These are phyloP conservation scores for Aureobasidium sp. DNA, from an alignment of 2,329 filamentous ascomycete species.

Conservation along the genomic window DNA sequence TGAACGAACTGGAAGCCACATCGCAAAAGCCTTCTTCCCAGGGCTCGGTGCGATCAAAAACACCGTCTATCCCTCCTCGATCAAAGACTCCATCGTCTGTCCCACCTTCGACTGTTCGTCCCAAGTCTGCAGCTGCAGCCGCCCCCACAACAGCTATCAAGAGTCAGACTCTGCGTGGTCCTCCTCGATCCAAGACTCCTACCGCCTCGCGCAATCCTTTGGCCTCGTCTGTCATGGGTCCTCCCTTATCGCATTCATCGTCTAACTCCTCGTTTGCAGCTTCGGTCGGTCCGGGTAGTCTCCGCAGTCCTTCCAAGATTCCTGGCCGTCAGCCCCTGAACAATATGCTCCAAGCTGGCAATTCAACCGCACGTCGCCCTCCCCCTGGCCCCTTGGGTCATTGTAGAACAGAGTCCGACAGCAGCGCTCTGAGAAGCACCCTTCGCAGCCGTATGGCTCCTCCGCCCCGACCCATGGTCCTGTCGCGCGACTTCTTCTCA, in stretches of 20 bases:
- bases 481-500: constrained; percentile 75
- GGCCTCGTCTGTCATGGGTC: constrained; percentile 18
- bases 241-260: constrained; percentile 19
- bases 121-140: constrained; percentile 25
- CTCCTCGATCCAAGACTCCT: constrained; percentile 32
- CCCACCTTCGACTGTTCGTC: not conserved
- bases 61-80: constrained; percentile 39
- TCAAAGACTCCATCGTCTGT: not conserved
- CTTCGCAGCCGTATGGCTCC: constrained; percentile 32
- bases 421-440: constrained; percentile 28
- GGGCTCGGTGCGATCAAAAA: constrained; percentile 55
- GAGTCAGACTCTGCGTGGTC: constrained; percentile 11
- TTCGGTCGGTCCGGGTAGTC: constrained; percentile 24
- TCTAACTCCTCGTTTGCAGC: constrained; percentile 30
- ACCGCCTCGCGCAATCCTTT: constrained; percentile 24
- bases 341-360: constrained; percentile 60
- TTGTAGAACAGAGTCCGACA: constrained; percentile 31
- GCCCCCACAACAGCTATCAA: constrained; percentile 22
- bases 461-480: constrained; percentile 32
- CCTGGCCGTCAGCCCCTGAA: constrained; percentile 61
- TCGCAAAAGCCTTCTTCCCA: constrained; percentile 32
- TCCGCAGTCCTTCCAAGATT: constrained; percentile 57
- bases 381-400: constrained; percentile 27
- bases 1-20: constrained; percentile 68
- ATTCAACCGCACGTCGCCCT: constrained; percentile 67